These are phyloP conservation scores for Colletotrichum musicola DNA, from an alignment of 2,329 filamentous ascomycete genomes.

Conservation along the genomic window DNA sequence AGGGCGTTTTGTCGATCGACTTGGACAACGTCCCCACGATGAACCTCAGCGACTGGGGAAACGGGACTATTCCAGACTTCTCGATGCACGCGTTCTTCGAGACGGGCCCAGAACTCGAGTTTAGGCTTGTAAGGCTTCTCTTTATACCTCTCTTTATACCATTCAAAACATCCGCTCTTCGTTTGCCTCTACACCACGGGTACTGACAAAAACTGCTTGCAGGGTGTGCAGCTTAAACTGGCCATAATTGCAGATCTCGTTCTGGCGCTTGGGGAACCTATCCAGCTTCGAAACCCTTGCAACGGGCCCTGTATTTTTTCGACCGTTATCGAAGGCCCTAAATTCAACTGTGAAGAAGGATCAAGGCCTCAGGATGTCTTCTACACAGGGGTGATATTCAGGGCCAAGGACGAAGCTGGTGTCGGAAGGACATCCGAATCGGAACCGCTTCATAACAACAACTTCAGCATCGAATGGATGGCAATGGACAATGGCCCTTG, in stretches of 20 bases:
- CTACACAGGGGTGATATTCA: not conserved
- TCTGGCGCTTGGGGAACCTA: constrained; percentile 4
- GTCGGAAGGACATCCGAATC: too few relatives aligned
- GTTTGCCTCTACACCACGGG: too few relatives aligned
- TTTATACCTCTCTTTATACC: not conserved
- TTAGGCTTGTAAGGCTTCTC: not conserved
- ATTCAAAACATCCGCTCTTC: not conserved
- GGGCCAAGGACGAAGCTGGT: not conserved
- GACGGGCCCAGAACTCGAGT: not conserved
- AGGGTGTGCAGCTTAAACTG: not conserved
- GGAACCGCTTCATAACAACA: not conserved
- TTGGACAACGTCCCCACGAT: constrained; percentile 7
- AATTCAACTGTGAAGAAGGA: not conserved
- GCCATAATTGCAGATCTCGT: not conserved
- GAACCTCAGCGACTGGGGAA: constrained; percentile 21
- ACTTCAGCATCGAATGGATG: not conserved
- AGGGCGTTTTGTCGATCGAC: not conserved
- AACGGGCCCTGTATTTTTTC: constrained; percentile 4
- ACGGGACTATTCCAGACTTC: not conserved
- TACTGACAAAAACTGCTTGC: too few relatives aligned
- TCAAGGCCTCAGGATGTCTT: not conserved
- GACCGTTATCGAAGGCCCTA: not conserved
- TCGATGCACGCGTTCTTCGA: not conserved
- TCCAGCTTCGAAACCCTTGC: constrained; percentile 7
- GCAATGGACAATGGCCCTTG: not conserved